Evolutionary conservation across 2,329 filamentous ascomycete genomes (phyloP), one percentile per base, ranked within the genome.

Genomic region (Myriangium duriaei): DNA sequence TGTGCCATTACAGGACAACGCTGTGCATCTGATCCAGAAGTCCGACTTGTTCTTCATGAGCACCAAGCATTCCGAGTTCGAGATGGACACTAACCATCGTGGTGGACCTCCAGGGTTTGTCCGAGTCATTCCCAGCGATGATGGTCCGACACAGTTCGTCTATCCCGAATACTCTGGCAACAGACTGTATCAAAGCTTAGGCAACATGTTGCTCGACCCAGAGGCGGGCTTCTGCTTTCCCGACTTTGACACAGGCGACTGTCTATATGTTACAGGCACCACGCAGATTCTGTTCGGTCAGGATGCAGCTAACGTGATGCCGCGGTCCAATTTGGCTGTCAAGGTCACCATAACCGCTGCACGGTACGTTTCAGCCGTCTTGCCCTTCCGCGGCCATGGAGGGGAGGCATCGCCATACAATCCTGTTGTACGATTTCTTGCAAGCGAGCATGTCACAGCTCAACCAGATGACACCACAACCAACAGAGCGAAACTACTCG

Each of bases 101-200:
- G 85, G 85, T 26, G 85, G 85, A 0, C 68, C 76, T 1, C 65
- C 68, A 1, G 85, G 84, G 0, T 88, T 93, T 51, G 62, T 88
- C 13, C 71, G 84, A 15, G 64, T 88, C 6, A 54, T 77, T 1
- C 71, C 68, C 13, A 77, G 81, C 40, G 58, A 64, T 28, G 43
- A 30, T 12, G 51, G 44, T 15, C 57, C 55, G 3, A 62, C 61
- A 1, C 65, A 72, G 2, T 56, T 92, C 11, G 65, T 79, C 2
- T 93, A 84, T 57, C 85, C 85, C 0, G 85, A 93, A 54, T 92
- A 81, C 54, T 86, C 80, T 1, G 85, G 85, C 5, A 93, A 93
- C 55, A 67, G 82, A 11, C 62, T 91, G 0, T 93, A 92, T 49
- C 84, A 92, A 55, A 83, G 80, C 0, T 68, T 92, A 0, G 85